Percentiles rank a stretch among this genome's conserved stretches.
phyloP scores from a whole-genome alignment of 148 eudicot genomes.

The Rhododendron williamsianum region DNA sequence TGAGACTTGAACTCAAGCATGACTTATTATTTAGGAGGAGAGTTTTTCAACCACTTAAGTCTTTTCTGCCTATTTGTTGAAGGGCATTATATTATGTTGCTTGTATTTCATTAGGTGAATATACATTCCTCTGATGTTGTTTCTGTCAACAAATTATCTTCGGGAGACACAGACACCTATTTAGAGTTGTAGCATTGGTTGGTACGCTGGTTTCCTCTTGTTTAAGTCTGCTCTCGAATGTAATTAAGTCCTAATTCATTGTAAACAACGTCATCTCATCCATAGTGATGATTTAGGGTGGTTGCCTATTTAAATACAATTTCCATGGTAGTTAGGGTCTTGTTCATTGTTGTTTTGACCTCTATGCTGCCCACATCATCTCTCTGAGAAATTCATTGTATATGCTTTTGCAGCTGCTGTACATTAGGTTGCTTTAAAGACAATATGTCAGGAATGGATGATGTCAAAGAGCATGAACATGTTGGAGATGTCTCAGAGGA shows the following conservation, averaged over 20 bases:
- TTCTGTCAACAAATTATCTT: background rate
- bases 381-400: background rate
- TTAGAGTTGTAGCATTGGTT: background rate
- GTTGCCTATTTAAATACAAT: background rate
- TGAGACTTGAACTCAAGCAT: background rate
- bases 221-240: background rate
- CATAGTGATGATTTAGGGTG: background rate
- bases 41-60: background rate
- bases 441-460: constrained; percentile 55
- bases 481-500: constrained; percentile 36
- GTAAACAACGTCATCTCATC: background rate
- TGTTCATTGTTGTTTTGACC: background rate
- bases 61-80: background rate
- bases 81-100: background rate
- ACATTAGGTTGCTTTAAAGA: constrained; percentile 11
- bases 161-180: background rate
- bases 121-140: background rate
- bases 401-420: constrained; percentile 23
- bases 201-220: background rate
- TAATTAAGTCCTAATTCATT: background rate
- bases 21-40: background rate
- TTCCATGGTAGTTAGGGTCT: background rate
- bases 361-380: background rate
- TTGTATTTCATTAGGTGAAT: background rate
- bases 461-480: constrained; percentile 27